phyloP scores from a whole-genome alignment of 345 rosid species.

The Populus davidiana region DNA sequence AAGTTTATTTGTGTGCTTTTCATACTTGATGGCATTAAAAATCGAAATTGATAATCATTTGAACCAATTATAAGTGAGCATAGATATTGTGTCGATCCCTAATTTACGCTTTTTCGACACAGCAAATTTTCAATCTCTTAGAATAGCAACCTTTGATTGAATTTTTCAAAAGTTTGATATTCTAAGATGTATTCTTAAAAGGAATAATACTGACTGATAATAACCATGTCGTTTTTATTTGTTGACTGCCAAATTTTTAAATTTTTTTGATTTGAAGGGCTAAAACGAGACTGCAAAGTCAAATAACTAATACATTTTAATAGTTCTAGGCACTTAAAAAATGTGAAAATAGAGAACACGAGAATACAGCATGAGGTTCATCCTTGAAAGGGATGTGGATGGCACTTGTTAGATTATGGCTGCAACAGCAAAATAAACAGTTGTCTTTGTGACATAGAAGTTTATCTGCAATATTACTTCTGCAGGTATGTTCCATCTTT shows the following conservation, averaged over 20 bases:
- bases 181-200: not conserved
- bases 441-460: constrained; percentile 29
- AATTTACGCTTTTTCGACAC: not conserved
- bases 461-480: constrained; percentile 39
- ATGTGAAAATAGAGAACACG: not conserved
- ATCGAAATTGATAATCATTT: not conserved
- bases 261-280: not conserved
- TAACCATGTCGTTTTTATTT: not conserved
- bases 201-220: not conserved
- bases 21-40: constrained; percentile 7
- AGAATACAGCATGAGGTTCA: not conserved
- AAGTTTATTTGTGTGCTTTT: constrained; percentile 8
- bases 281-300: not conserved
- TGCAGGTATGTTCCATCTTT: constrained; percentile 99
- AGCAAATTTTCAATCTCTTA: not conserved
- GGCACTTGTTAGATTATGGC: not conserved
- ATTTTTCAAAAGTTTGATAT: not conserved
- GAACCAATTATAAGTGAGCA: not conserved
- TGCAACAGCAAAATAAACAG: not conserved
- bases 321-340: not conserved
- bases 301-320: not conserved
- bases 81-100: not conserved
- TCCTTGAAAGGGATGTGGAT: not conserved
- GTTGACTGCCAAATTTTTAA: not conserved
- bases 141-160: not conserved